Conservation (phyloP, 2,329 filamentous ascomycete genomes). For the Sclerotinia glacialis region DNA sequence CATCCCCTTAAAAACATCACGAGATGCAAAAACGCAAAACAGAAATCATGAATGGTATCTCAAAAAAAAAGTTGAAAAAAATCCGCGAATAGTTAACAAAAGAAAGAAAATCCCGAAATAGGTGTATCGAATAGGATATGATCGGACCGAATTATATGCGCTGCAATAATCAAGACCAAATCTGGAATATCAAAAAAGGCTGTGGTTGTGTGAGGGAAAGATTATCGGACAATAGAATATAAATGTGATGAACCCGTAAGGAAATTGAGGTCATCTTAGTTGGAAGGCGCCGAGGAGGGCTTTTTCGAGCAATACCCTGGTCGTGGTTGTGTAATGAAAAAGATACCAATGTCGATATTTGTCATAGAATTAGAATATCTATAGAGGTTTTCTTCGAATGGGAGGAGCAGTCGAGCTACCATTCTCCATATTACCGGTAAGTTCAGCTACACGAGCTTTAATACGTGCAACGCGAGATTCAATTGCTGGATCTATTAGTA, state of each 20-base stretch:
- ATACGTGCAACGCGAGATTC: conserved; percentile 95
- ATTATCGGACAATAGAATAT: conserved; percentile 15
- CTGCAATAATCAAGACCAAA: conserved; percentile 12
- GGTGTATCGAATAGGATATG: background rate
- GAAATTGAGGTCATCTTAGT: background rate
- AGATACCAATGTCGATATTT: background rate
- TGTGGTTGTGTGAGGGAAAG: background rate
- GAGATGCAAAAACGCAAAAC: background rate
- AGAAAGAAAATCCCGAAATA: background rate
- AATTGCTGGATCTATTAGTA: conserved; percentile 62
- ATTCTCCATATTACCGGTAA: conserved; percentile 78
- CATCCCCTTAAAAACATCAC: background rate
- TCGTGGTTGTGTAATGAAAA: background rate
- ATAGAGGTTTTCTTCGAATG: conserved; percentile 19
- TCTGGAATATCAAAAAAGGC: background rate
- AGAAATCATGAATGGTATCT: conserved; percentile 22
- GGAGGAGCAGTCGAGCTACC: conserved; percentile 24
- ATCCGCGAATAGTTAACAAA: background rate
- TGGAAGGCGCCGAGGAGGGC: background rate
- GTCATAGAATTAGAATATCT: background rate
- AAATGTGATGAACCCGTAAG: background rate
- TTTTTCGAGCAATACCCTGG: background rate
- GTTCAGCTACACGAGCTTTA: conserved; percentile 91
- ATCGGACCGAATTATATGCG: conserved; percentile 14
- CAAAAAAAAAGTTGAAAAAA: conserved; percentile 16